Evolutionary conservation across 805 yeast species (phyloP).

Genomic region (Cyberlindnera maritima): DNA sequence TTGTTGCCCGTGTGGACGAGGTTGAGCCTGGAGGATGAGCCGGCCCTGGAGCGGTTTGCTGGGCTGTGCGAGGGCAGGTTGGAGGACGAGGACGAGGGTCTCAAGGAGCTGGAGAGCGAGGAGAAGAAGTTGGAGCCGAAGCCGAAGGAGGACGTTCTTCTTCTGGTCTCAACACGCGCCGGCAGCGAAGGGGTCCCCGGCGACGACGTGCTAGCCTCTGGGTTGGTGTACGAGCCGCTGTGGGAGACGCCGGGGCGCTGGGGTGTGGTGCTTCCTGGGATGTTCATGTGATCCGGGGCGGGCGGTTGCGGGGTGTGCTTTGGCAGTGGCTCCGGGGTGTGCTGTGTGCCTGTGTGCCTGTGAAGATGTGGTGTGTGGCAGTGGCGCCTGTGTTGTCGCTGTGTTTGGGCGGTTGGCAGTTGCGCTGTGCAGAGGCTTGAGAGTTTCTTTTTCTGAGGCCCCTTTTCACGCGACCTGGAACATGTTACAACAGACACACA

Average conservation of each 20-base stretch:
- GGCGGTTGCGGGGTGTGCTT: no score
- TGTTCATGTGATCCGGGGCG: no score
- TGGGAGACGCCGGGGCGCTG: constrained; percentile 8
- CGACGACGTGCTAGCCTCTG: neutral
- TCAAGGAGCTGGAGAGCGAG: constrained; percentile 25
- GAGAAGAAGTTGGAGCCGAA: constrained; percentile 27
- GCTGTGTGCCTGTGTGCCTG: no score
- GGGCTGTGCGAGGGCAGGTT: constrained; percentile 9
- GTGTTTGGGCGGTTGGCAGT: no score
- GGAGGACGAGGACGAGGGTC: constrained; percentile 26
- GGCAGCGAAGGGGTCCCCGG: constrained; percentile 5
- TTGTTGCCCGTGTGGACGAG: constrained; percentile 13
- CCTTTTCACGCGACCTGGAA: no score
- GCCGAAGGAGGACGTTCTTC: constrained; percentile 29
- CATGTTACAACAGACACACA: no score
- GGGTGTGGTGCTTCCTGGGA: neutral
- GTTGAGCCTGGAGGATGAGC: constrained; percentile 26
- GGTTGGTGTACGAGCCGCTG: constrained; percentile 6
- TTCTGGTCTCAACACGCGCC: constrained; percentile 15
- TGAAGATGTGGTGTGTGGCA: no score
- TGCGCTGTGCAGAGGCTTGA: neutral
- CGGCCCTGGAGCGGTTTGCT: constrained; percentile 26
- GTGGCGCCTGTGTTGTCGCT: no score
- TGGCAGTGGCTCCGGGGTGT: no score
- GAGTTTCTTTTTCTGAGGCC: no score